Evolutionary conservation across 352 stramenopile species (phyloP).

Genomic region (Pythium apleroticum): DNA sequence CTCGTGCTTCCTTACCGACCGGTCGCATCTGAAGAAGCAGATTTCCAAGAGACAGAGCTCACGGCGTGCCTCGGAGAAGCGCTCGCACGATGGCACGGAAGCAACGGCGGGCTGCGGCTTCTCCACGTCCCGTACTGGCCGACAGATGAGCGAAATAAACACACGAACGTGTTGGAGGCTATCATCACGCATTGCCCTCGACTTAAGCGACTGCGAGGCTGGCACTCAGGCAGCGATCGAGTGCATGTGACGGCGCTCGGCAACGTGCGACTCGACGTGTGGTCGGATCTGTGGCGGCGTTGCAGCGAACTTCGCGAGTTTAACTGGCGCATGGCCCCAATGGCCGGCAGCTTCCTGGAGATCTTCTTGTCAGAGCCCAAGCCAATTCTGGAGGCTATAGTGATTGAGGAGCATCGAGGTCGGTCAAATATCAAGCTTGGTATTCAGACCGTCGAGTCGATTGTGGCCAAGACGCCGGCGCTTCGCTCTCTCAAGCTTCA

Average conservation of each 20-base stretch:
- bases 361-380: neutral
- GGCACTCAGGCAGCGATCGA: neutral
- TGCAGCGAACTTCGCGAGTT: constrained; percentile 16
- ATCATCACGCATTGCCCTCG: constrained; percentile 4
- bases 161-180: constrained; percentile 1
- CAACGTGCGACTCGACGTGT: neutral
- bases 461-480: neutral
- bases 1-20: constrained; percentile 4
- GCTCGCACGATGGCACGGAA: constrained; percentile 2
- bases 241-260: neutral
- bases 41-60: neutral
- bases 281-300: constrained; percentile 6
- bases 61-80: neutral
- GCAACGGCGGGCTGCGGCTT: constrained; percentile 10
- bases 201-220: constrained; percentile 7
- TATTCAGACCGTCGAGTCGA: constrained; percentile 1
- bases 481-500: constrained; percentile 8
- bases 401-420: constrained; percentile 8
- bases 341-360: constrained; percentile 3
- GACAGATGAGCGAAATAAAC: neutral
- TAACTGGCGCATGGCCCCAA: constrained; percentile 8
- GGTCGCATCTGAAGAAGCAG: neutral
- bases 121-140: constrained; percentile 16
- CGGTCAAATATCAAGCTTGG: constrained; percentile 4
- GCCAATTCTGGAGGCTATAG: neutral